These are phyloP conservation scores for Hypoxylon fragiforme DNA, from an alignment of 495 filamentous ascomycete species.

Conservation along the genomic window DNA sequence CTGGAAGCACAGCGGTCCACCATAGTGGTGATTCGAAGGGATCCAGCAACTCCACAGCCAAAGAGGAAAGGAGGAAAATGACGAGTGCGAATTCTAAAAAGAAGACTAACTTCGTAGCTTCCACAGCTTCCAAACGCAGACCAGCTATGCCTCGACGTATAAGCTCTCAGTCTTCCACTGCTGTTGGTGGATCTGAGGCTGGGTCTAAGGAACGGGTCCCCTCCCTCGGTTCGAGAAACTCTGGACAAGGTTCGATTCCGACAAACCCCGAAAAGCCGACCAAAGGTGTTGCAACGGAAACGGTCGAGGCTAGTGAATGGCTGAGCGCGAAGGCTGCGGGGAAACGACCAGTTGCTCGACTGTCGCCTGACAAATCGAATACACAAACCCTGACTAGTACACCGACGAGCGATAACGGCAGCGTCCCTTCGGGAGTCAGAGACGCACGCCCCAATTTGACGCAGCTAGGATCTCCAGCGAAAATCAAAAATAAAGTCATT, in stretches of 20 bases:
- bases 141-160: slow-evolving; percentile 43
- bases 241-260: slow-evolving; percentile 21
- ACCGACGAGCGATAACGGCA: slow-evolving; percentile 4
- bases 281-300: slow-evolving; percentile 6
- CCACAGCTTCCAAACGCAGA: slow-evolving; percentile 41
- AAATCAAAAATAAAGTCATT: slow-evolving; percentile 1
- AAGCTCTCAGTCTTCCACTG: slow-evolving; percentile 48
- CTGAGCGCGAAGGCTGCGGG: slow-evolving; percentile 45
- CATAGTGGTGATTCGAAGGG: slow-evolving; percentile 25
- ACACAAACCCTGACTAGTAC: slow-evolving; percentile 15
- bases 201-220: slow-evolving; percentile 28
- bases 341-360: slow-evolving; percentile 36
- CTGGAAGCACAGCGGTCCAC: slow-evolving; percentile 34
- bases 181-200: slow-evolving; percentile 25
- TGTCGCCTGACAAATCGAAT: slow-evolving; percentile 15
- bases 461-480: slow-evolving; percentile 10
- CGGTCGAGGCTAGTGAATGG: slow-evolving; percentile 5
- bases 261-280: slow-evolving; percentile 20
- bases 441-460: neutral
- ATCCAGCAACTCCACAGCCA: slow-evolving; percentile 28
- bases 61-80: slow-evolving; percentile 34
- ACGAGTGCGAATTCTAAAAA: slow-evolving; percentile 35
- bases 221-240: slow-evolving; percentile 26
- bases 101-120: slow-evolving; percentile 40
- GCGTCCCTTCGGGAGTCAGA: neutral